phyloP scores from a whole-genome alignment of 2,329 filamentous ascomycete genomes.

The Calonectria honghensis region DNA sequence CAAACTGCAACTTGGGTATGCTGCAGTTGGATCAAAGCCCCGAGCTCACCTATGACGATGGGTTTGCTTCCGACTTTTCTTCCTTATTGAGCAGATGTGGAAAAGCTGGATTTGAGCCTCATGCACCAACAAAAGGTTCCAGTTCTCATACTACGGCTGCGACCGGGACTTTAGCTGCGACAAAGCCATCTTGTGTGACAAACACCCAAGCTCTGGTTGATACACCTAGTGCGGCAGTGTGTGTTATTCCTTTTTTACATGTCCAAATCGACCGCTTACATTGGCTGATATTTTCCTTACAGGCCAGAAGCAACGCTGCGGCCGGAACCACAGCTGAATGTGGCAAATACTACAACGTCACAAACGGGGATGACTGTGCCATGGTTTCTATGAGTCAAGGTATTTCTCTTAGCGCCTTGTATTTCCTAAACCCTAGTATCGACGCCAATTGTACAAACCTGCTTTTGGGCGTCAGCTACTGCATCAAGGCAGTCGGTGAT shows the following conservation, averaged over 20 bases:
- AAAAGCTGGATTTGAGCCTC: constrained; percentile 9
- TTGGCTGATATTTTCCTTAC: not conserved
- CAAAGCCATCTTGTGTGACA: constrained; percentile 6
- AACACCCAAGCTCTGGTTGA: not conserved
- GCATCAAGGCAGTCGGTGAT: constrained; percentile 25
- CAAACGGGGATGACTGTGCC: constrained; percentile 6
- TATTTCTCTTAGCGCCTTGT: constrained; percentile 29
- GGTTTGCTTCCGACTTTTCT: constrained; percentile 1
- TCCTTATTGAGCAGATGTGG: constrained; percentile 6
- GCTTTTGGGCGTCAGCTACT: constrained; percentile 13
- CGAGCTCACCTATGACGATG: not conserved
- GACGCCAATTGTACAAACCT: constrained; percentile 31
- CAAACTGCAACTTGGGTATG: not conserved
- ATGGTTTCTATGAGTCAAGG: not conserved
- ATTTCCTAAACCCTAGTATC: constrained; percentile 29
- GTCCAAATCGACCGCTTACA: not conserved
- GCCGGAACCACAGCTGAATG: constrained; percentile 22
- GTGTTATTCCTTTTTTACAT: not conserved
- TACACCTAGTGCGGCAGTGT: not conserved
- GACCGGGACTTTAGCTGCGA: not conserved
- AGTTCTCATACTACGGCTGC: not conserved
- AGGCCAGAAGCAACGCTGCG: constrained; percentile 8
- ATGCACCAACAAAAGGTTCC: not conserved
- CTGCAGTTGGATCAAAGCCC: not conserved
- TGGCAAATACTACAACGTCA: constrained; percentile 23